Base-by-base conservation (phyloP, 2,329 filamentous ascomycete genomes). In the Calonectria honghensis region DNA sequence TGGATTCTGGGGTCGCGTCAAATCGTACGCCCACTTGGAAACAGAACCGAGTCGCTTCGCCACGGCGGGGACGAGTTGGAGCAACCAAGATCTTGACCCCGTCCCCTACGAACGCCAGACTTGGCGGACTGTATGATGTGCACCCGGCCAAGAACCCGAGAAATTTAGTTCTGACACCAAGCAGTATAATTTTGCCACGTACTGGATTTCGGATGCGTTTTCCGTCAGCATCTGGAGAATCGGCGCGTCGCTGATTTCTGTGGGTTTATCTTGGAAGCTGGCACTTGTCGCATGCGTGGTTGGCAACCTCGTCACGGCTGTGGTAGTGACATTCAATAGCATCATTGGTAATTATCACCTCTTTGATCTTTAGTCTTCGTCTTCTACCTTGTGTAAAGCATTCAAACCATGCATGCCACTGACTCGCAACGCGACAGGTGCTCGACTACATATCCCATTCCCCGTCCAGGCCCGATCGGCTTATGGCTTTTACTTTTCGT, bases 221-320 rank as follows among this genome's bases (percentile, higher is more conserved):
- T 61, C 57, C n/a, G 37, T 61, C n/a, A 61, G 35, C 24, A 61
- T 61, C 24, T 61, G 57, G 57, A 61, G 57, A 39, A 61, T 41
- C 35, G 57, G 57, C 13, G 57, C 57, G 6, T 61, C 57, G n/a
- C 14, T 61, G 57, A 61, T 61, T 29, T 37, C 57, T 18, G 57
- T 39, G n/a, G 57, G 57, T 27, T 61, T 61, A 41, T 61, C 57
- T 6, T 61, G 57, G 57, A 61, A 61, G 27, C 35, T 61, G 3
- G 57, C 57, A 24, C 57, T 61, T 2, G 57, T 27, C 32, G 54
- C 32, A 3, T 39, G 57, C n/a, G 57, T 61, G 11, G n/a, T 61
- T 6, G 57, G 57, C 2, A 61, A 61, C n/a, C 7, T 61, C 32
- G 57, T 61, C 2, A 61, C 57, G 5, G 57, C 57, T 27, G 57